Base-by-base conservation (phyloP, 2,329 filamentous ascomycete genomes). In the Hymenotorrendiella dingleyae region DNA sequence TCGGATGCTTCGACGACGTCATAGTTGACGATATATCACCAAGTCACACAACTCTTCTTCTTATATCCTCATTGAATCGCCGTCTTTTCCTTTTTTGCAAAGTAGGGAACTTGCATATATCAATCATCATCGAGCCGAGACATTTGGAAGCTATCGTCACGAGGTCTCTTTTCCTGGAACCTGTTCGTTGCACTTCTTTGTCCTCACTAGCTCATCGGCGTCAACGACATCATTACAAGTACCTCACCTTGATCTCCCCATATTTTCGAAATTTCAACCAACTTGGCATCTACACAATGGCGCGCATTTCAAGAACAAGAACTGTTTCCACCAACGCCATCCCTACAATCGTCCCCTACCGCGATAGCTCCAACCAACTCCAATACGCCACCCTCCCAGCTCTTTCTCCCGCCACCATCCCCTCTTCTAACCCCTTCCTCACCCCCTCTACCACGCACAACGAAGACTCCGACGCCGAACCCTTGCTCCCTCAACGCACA, bases 401-500 rank as follows among this genome's bases (percentile, higher is more conserved):
- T n/a, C n/a, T n/a, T n/a, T n/a, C n/a, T n/a, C 16, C 20, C 20
- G 14, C 20, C 39, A 22, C 29, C 6, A 23, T 12, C 26, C 9
- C 7, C 6, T 3, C 11, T 4, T 22, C 37, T 8, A 19, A 7
- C 27, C 10, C 37, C 2, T 8, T 24, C 37, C 12, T 11, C 17
- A 27, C 12, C 20, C 4, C 27, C 34, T 36, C 34, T 3, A 11
- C 23, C 27, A 34, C 21, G 22, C 33, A 37, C n/a, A 30, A 11
- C 16, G 53, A 54, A 40, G 55, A 56, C 32, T 54, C 50, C 32
- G 56, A 59, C 14, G 40, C 29, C 23, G 55, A 59, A 42, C 55
- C 56, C 6, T 48, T 58, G 12, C 43, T 26, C 19, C 45, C 4
- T 26, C 41, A 7, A 14, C 6, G 22, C 12, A 10, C n/a, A 22